A percentile compares a stretch with the other conserved stretches of the same genome.
Evolutionary conservation across 257 asterid species (phyloP).

Genomic region (Pogostemon cablin): DNA sequence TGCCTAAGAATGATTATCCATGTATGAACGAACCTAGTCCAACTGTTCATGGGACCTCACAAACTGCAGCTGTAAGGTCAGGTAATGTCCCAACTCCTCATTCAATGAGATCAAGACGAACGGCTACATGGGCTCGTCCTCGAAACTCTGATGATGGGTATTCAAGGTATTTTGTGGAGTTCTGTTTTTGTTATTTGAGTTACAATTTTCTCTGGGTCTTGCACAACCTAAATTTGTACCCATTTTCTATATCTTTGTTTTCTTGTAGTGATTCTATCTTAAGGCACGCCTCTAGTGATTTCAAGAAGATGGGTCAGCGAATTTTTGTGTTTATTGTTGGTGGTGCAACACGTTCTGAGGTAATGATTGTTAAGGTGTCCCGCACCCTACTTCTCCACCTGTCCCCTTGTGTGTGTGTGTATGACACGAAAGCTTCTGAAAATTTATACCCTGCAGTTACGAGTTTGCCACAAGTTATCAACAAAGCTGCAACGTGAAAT

Average conservation of each 20-base stretch:
- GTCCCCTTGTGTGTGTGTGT: neutral
- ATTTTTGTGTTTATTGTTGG: constrained; percentile 96
- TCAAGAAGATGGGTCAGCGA: constrained; percentile 96
- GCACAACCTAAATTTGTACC: neutral
- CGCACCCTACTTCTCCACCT: constrained; percentile 14
- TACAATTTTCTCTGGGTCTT: neutral
- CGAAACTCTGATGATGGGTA: constrained; percentile 96
- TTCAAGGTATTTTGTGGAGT: constrained; percentile 63
- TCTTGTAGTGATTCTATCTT: constrained; percentile 81
- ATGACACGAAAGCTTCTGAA: neutral
- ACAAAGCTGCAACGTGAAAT: constrained; percentile 84
- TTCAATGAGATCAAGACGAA: constrained; percentile 93
- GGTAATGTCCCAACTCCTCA: constrained; percentile 71
- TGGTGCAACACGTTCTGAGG: constrained; percentile 99
- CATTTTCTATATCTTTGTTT: constrained; percentile 18
- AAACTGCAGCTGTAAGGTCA: constrained; percentile 52
- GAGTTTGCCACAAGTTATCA: constrained; percentile 92
- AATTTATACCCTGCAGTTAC: constrained; percentile 57
- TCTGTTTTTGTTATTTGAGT: constrained; percentile 23
- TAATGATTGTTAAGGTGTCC: constrained; percentile 31
- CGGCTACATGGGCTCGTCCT: constrained; percentile 99
- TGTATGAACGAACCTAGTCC: constrained; percentile 98
- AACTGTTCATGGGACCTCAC: constrained; percentile 70
- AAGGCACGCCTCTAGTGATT: constrained; percentile 93
- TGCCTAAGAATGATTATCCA: constrained; percentile 84